phyloP scores from a whole-genome alignment of 2,329 filamentous ascomycete genomes.

The Colletotrichum sp. region DNA sequence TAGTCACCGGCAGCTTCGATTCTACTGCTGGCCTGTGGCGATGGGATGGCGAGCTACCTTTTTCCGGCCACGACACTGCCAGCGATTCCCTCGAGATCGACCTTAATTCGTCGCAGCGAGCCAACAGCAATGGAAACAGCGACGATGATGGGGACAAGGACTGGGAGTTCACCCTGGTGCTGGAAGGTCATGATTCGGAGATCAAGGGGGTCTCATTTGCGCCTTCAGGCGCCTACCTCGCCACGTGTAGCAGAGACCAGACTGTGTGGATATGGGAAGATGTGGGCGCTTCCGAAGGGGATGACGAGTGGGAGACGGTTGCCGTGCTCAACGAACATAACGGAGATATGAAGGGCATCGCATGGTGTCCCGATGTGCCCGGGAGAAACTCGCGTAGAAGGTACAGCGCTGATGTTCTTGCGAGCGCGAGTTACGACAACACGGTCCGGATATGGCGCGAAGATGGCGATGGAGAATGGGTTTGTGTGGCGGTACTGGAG shows the following conservation, averaged over 20 bases:
- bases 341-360: conserved; percentile 92
- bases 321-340: conserved; percentile 94
- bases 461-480: conserved; percentile 90
- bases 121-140: conserved; percentile 34
- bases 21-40: conserved; percentile 87
- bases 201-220: conserved; percentile 82
- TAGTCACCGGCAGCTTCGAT: conserved; percentile 94
- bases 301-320: conserved; percentile 96
- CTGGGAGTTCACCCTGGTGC: conserved; percentile 89
- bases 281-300: conserved; percentile 71
- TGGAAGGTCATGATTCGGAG: conserved; percentile 95
- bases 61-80: conserved; percentile 15
- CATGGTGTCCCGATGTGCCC: conserved; percentile 80
- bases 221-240: conserved; percentile 77
- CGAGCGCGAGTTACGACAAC: conserved; percentile 93
- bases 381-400: conserved; percentile 46
- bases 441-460: conserved; percentile 88
- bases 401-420: conserved; percentile 74
- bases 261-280: conserved; percentile 99
- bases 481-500: conserved; percentile 80
- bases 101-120: conserved; percentile 26
- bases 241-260: conserved; percentile 92
- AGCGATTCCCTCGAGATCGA: conserved; percentile 46
- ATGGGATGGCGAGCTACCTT: conserved; percentile 54
- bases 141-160: conserved; percentile 71